Evolutionary conservation across 2,329 filamentous ascomycete species (phyloP).

Genomic region (Cladosporium velox): DNA sequence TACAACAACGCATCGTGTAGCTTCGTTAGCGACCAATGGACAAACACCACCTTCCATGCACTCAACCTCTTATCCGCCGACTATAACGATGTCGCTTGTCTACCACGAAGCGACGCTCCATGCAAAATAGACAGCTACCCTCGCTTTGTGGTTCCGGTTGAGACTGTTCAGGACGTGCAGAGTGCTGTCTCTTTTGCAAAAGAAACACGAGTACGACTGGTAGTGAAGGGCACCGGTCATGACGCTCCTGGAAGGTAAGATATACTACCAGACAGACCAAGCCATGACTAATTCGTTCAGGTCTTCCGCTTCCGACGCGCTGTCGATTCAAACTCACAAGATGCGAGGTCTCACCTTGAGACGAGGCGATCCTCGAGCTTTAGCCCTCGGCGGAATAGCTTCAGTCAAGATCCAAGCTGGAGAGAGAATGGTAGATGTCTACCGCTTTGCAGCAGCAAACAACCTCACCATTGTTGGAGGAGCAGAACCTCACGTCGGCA

Average conservation of each 20-base stretch:
- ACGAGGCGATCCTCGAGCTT: conserved; percentile 18
- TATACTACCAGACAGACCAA: background rate
- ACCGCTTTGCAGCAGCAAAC: conserved; percentile 47
- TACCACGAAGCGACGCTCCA: conserved; percentile 14
- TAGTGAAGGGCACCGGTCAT: conserved; percentile 27
- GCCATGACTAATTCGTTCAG: background rate
- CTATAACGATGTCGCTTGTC: conserved; percentile 25
- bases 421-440: conserved; percentile 53
- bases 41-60: conserved; percentile 21
- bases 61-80: conserved; percentile 13
- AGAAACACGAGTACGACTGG: conserved; percentile 20
- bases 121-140: conserved; percentile 22
- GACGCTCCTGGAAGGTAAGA: conserved; percentile 25
- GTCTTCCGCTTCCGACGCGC: conserved; percentile 16
- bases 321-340: conserved; percentile 18
- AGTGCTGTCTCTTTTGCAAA: conserved; percentile 20
- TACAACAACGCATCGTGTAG: conserved; percentile 21
- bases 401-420: conserved; percentile 56
- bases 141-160: conserved; percentile 19
- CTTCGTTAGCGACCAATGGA: conserved; percentile 12
- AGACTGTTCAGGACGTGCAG: conserved; percentile 18
- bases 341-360: conserved; percentile 14
- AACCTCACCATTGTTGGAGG: conserved; percentile 58
- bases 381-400: conserved; percentile 11
- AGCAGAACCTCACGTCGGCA: conserved; percentile 56